Evolutionary conservation across 2,329 filamentous ascomycete species (phyloP).

Genomic region (Tolypocladium capitatum): DNA sequence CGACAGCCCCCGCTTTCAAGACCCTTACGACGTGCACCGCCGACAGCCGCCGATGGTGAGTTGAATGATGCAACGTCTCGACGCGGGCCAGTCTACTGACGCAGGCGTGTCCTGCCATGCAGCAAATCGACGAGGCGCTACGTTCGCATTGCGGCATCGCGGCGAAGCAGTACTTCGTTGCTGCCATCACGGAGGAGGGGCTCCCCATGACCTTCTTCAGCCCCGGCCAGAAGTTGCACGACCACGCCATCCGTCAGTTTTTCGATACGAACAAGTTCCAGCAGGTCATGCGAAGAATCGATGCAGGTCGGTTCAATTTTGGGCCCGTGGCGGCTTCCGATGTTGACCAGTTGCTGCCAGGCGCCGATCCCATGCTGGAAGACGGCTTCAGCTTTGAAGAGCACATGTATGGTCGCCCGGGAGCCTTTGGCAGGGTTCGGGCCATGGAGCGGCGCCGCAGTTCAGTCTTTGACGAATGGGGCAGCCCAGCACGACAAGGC

Average conservation of each 20-base stretch:
- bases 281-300: slow-evolving; percentile 22
- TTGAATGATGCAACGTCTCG: background rate
- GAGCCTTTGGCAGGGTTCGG: slow-evolving; percentile 13
- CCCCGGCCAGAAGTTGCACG: slow-evolving; percentile 23
- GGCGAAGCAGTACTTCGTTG: slow-evolving; percentile 38
- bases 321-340: background rate
- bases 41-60: slow-evolving; percentile 27
- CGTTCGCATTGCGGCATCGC: slow-evolving; percentile 38
- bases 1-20: slow-evolving; percentile 22
- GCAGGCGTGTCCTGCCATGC: background rate
- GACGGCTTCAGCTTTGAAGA: slow-evolving; percentile 17
- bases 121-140: slow-evolving; percentile 39
- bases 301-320: slow-evolving; percentile 20
- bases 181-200: slow-evolving; percentile 34
- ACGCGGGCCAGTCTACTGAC: background rate
- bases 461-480: slow-evolving; percentile 19
- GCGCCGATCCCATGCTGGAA: slow-evolving; percentile 19
- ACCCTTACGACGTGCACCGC: slow-evolving; percentile 20
- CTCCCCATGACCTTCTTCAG: slow-evolving; percentile 31
- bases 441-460: slow-evolving; percentile 17
- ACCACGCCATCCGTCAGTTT: slow-evolving; percentile 28
- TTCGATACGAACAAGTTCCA: slow-evolving; percentile 32
- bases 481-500: slow-evolving; percentile 13
- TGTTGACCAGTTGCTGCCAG: slow-evolving; percentile 8
- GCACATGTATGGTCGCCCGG: slow-evolving; percentile 9